Evolutionary conservation across 148 eudicot genomes (phyloP), one percentile per base, ranked within the genome.

Genomic region (Camellia japonica): DNA sequence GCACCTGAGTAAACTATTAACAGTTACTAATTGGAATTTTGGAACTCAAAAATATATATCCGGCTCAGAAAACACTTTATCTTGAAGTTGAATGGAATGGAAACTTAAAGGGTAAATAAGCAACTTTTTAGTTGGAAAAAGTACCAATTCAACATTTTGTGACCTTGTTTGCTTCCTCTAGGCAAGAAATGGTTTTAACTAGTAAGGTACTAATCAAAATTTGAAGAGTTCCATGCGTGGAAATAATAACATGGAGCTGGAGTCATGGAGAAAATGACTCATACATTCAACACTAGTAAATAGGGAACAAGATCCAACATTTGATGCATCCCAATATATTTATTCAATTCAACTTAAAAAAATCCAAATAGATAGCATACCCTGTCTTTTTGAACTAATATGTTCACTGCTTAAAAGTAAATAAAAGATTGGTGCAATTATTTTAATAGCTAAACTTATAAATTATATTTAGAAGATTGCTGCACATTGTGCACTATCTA

Each of bases 1-100:
- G 92, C 84, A 89, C 94, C 91, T 89, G 91, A 95, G 94, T 91
- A 90, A 89, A 91, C 88, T 86, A 87, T 82, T 82, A 19, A 80
- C 79, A 77, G 83, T 87, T 82, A 90, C 88, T 79, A 85, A 82
- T 80, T 80, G 80, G 64, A 77, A 62, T 68, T 73, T 72, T 73
- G 68, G 71, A 72, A 79, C 81, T 71, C 13, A 76, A 55, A 78
- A 78, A 52, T 38, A 67, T 43, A 67, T 30, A 66, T 77, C 61
- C 1, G 10, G 38, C 23, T 51, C 70, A 61, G 44, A 46, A 13
- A 44, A 69, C 20, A 38, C 2, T 3, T 38, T 5, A 67, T 13
- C 3, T 38, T 41, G 3, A 67, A 38, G 44, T 66, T 38, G 30
- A n/a, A 59, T 14, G 42, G 1, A n/a, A 41, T 23, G 47, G 7